A percentile compares a stretch with the other conserved stretches of the same genome.
phyloP scores from a whole-genome alignment of 495 filamentous ascomycete genomes.

The Aspergillus sclerotioniger region DNA sequence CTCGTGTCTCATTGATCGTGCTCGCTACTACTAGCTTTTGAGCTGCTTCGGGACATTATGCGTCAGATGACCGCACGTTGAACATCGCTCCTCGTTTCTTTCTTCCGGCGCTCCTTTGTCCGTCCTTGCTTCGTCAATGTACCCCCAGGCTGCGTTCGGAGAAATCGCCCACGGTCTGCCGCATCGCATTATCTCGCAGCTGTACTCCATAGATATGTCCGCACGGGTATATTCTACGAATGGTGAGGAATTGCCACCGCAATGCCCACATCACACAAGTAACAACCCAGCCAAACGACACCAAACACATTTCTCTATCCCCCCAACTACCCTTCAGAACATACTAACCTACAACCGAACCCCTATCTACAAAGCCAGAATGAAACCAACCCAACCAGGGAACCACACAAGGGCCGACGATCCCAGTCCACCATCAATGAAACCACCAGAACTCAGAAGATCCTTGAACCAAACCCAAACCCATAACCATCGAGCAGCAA shows the following conservation, averaged over 20 bases:
- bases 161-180: background rate
- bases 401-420: background rate
- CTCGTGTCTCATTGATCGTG: slow-evolving; percentile 1
- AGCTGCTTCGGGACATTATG: background rate
- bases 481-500: too few species aligned
- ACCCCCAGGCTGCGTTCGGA: background rate
- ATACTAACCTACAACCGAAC: background rate
- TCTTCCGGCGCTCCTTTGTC: background rate
- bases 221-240: slow-evolving; percentile 4
- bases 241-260: background rate
- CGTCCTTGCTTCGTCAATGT: background rate
- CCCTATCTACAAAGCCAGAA: background rate
- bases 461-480: too few species aligned
- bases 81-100: background rate
- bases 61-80: background rate
- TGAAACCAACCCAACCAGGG: background rate
- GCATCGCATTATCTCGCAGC: slow-evolving; percentile 11
- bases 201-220: background rate
- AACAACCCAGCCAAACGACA: background rate
- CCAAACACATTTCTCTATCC: background rate
- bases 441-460: too few species aligned
- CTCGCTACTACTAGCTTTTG: background rate
- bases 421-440: too few species aligned
- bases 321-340: background rate
- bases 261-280: background rate